Base-by-base conservation (phyloP, 2,329 filamentous ascomycete genomes). In the Dactylonectria estremocensis region DNA sequence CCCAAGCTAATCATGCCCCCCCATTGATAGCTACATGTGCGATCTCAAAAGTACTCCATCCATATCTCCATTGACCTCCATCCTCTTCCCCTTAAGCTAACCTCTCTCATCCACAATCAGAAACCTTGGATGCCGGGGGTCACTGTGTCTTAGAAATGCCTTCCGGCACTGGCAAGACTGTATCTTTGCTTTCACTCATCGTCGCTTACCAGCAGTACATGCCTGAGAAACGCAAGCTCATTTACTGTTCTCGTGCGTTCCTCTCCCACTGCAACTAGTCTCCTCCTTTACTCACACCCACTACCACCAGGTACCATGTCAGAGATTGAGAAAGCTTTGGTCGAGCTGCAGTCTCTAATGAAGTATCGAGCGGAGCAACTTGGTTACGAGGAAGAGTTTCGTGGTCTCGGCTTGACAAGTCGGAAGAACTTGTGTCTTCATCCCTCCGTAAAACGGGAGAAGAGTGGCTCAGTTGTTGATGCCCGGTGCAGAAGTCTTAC, bases 91-190 rank as follows among this genome's bases (percentile, higher is more conserved):
- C 31, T 22, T n/a, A 20, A 35, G 20, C 66, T 71, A 53, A 70
- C 53, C 52, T 37, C 46, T 24, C 16, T 1, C 53, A 28, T 14
- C 18, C 8, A 54, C 2, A 7, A 8, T 48, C 50, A 88, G 86
- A 85, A 74, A 98, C 96, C 20, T 91, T 99, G 77, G 96, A 99
- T 87, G 93, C 92, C 20, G 94, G 94, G 59, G 97, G 96, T 68
- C 95, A 99, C 83, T 98, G 95, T 80, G 95, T 99, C 22, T 84
- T 99, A 75, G 96, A 99, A 84, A 99, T 99, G 96, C 96, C 96
- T 81, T 99, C 96, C 67, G 96, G 96, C 49, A 99, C 96, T 24
- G 96, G 96, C 69, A 99, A 99, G 86, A 99, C 96, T 0, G 93
- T 99, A 28, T 98, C 96, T 10, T 87, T 99, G 5, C 86, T 99